Conservation (phyloP, 768 basidiomycete genomes). For the Russula vinacea region DNA sequence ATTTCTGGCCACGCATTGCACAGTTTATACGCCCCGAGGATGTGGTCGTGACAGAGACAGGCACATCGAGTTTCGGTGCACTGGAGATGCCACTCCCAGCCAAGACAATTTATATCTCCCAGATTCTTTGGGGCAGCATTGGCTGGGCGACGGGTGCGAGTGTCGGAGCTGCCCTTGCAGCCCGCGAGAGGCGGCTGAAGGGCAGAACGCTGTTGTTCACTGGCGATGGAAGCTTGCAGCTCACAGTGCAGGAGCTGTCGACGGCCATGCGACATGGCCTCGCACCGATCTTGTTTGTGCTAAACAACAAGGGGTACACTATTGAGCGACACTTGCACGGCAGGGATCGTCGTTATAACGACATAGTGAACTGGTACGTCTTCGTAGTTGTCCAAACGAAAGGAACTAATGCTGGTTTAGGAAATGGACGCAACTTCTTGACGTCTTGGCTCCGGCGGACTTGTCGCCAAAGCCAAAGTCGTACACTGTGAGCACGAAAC, state of each 20-base stretch:
- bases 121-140: slow-evolving; percentile 90
- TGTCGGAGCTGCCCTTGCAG: slow-evolving; percentile 80
- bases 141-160: slow-evolving; percentile 83
- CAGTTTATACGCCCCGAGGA: slow-evolving; percentile 69
- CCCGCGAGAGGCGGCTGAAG: slow-evolving; percentile 51
- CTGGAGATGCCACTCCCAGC: slow-evolving; percentile 76
- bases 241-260: slow-evolving; percentile 79
- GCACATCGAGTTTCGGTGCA: slow-evolving; percentile 83
- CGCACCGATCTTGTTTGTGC: slow-evolving; percentile 78
- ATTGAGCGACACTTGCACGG: slow-evolving; percentile 82
- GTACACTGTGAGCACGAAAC: slow-evolving; percentile 63
- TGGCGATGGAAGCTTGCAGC: slow-evolving; percentile 81
- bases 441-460: slow-evolving; percentile 50
- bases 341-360: slow-evolving; percentile 72
- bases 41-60: slow-evolving; percentile 86
- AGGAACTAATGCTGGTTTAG: slow-evolving; percentile 31
- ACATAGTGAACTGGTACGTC: slow-evolving; percentile 68
- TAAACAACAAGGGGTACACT: slow-evolving; percentile 82
- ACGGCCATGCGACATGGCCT: slow-evolving; percentile 74
- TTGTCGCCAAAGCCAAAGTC: slow-evolving; percentile 52
- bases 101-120: slow-evolving; percentile 61
- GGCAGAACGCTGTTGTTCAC: slow-evolving; percentile 78
- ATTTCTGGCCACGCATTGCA: slow-evolving; percentile 79
- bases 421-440: slow-evolving; percentile 67
- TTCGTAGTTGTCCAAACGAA: neutral